Conservation (phyloP, 768 basidiomycete genomes). For the Dendrothele bispora region DNA sequence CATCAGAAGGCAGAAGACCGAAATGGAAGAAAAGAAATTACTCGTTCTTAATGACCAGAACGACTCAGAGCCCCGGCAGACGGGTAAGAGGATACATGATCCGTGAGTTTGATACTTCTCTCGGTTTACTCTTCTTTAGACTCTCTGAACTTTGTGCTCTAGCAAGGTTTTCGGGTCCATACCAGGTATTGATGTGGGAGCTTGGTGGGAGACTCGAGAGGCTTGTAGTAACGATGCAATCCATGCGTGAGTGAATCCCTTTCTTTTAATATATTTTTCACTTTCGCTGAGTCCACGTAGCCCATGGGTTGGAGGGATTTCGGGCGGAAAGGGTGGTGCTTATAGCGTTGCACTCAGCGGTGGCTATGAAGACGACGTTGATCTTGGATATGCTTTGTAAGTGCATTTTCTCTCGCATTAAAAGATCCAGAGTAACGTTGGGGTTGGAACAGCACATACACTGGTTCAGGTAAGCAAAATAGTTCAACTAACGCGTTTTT, state of each 20-base stretch:
- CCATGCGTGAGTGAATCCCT: constrained; percentile 68
- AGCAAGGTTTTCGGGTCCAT: constrained; percentile 83
- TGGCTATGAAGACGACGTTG: constrained; percentile 85
- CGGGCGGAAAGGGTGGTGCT: constrained; percentile 64
- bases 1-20: constrained; percentile 55
- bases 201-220: constrained; percentile 77
- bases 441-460: constrained; percentile 60
- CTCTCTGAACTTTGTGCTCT: constrained; percentile 2
- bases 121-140: not conserved
- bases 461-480: constrained; percentile 59
- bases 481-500: not conserved
- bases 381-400: constrained; percentile 80
- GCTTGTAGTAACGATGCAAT: constrained; percentile 76
- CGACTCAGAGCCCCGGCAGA: constrained; percentile 32
- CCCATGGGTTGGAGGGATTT: constrained; percentile 84
- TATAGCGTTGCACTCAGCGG: constrained; percentile 88
- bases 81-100: constrained; percentile 38
- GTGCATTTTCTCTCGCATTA: constrained; percentile 25
- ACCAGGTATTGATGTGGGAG: constrained; percentile 75
- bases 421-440: too few species aligned
- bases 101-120: constrained; percentile 44
- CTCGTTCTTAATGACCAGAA: constrained; percentile 32
- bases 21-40: constrained; percentile 46
- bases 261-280: constrained; percentile 4
- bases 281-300: constrained; percentile 33